Evolutionary conservation across 2,329 filamentous ascomycete genomes (phyloP), one percentile per base, ranked within the genome.

Genomic region (Paracamarosporium sp.): DNA sequence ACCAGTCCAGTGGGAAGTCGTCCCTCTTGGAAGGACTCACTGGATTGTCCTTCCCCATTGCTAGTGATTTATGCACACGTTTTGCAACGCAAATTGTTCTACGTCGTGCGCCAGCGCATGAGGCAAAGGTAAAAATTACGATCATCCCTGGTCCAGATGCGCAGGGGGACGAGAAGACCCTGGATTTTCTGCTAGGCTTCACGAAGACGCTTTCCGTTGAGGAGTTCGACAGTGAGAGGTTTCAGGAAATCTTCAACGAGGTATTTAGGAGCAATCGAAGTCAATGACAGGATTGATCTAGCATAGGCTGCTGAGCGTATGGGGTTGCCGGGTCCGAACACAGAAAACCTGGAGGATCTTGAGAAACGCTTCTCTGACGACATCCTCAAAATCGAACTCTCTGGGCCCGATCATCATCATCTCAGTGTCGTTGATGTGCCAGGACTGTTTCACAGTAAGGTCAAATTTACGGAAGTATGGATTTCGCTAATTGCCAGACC

Each of bases 391-490:
- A 64, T 81, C n/a, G 76, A 80, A 50, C 72, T 80, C 5, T 63
- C 59, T 30, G 78, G 78, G 0, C 79, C 78, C 0, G 48, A 75
- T 0, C 67, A 79, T 51, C 64, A 76, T 28, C 76, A 81, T 46
- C 63, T 81, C 6, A 78, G 69, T 36, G 70, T 81, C 4, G 75
- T 80, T 20, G 77, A 80, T 51, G 69, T 80, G 0, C 79, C 78
- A 1, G 78, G 79, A 0, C 72, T 80, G 7, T 81, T 81, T 53
- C 52, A 59, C 31, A 59, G 56, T 59, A 45, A 44, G 52, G 31
- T 20, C 17, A 28, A 24, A 22, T 4, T 33, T 43, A 41, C 12
- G n/a, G 20, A 50, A 25, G 33, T 52, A 44, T 22, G 31, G 25
- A 24, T 31, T 53, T n/a, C 38, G n/a, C 45, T 22, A 30, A 31